These are phyloP conservation scores for Rhamnella rubrinervis DNA, from an alignment of 331 rosid species.

Conservation along the genomic window DNA sequence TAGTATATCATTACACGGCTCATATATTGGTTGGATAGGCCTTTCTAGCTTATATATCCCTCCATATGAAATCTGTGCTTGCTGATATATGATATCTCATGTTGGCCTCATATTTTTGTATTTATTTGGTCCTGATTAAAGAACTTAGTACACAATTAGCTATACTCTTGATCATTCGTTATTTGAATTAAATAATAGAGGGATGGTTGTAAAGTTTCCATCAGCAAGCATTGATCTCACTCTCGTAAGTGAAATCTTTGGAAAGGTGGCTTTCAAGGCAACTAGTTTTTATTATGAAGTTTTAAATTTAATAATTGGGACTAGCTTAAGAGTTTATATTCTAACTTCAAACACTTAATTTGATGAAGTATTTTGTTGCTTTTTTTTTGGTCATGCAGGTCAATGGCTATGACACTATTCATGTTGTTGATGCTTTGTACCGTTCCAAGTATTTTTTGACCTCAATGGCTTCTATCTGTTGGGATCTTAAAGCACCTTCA, in stretches of 20 bases:
- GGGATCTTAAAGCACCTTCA: slow-evolving; percentile 42
- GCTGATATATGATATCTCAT: neutral
- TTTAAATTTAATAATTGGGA: neutral
- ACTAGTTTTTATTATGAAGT: neutral
- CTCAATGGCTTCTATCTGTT: slow-evolving; percentile 35
- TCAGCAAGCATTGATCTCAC: slow-evolving; percentile 9
- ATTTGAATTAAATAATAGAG: neutral
- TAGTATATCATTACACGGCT: slow-evolving; percentile 1
- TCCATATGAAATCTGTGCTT: slow-evolving; percentile 5
- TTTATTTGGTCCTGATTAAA: too few relatives aligned
- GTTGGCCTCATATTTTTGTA: neutral
- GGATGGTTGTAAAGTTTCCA: slow-evolving; percentile 6
- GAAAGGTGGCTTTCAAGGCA: neutral
- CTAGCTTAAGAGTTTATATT: neutral
- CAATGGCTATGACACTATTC: slow-evolving; percentile 73
- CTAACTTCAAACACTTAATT: slow-evolving; percentile 7
- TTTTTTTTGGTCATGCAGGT: slow-evolving; percentile 45
- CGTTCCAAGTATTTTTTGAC: slow-evolving; percentile 78
- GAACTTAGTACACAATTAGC: too few relatives aligned
- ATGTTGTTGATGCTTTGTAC: slow-evolving; percentile 69
- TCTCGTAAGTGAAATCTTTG: slow-evolving; percentile 1
- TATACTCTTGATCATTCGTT: too few relatives aligned
- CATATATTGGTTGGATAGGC: slow-evolving; percentile 9
- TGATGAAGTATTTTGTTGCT: neutral
- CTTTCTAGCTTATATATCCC: neutral